Conservation (phyloP, 2,329 filamentous ascomycete species). For the Diaporthe sp. region DNA sequence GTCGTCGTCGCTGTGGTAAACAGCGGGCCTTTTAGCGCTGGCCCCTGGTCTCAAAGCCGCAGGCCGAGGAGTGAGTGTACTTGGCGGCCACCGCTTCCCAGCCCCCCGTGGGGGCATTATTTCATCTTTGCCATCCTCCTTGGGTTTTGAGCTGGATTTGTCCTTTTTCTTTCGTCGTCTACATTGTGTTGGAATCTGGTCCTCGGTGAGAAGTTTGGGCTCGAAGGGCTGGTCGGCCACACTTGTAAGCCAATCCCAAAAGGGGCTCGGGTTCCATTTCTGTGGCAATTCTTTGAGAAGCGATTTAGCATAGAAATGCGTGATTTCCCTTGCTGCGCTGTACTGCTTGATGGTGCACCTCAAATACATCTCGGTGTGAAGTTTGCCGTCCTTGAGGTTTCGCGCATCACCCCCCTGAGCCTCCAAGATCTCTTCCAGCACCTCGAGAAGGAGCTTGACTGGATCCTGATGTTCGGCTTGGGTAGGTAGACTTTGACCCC, state of each 20-base stretch:
- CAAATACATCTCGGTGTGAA: constrained; percentile 53
- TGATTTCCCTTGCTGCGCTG: constrained; percentile 53
- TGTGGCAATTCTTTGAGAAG: constrained; percentile 54
- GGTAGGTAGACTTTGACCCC: neutral
- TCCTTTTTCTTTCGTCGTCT: constrained; percentile 43
- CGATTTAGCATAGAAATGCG: constrained; percentile 59
- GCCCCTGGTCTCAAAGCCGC: constrained; percentile 30
- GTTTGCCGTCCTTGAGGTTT: constrained; percentile 46
- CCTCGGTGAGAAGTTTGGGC: constrained; percentile 45
- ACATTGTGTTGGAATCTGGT: constrained; percentile 44
- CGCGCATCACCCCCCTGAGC: constrained; percentile 49
- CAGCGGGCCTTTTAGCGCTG: constrained; percentile 39
- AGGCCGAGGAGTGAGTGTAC: constrained; percentile 26
- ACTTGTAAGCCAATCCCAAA: constrained; percentile 53
- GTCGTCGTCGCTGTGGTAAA: constrained; percentile 55
- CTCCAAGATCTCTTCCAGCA: constrained; percentile 46
- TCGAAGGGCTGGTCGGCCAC: constrained; percentile 48
- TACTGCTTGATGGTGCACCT: constrained; percentile 59
- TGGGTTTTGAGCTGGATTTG: neutral
- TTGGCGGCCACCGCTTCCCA: constrained; percentile 41
- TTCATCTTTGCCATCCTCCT: neutral
- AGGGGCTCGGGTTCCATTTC: constrained; percentile 50
- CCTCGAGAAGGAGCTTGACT: constrained; percentile 36
- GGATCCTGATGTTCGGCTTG: constrained; percentile 39
- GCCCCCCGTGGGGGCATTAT: neutral